Evolutionary conservation across 176 grass and related monocot species (phyloP), one percentile per base, ranked within the genome.

Genomic region (Eragrostis nindensis): DNA sequence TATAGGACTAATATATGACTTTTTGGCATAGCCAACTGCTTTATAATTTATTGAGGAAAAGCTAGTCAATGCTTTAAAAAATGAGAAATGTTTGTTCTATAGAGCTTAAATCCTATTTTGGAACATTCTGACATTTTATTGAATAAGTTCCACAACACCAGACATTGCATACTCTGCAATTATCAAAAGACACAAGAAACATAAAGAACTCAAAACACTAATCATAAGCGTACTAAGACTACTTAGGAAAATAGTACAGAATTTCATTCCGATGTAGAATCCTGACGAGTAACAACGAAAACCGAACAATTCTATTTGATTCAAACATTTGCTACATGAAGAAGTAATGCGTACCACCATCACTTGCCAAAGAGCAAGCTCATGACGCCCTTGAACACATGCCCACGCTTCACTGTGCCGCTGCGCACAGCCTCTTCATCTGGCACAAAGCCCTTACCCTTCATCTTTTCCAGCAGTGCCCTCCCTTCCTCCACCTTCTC

Each of bases 351-450:
- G 0, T 79, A 88, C 81, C 75, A 43, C 43, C 25, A 65, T 90
- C 48, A 93, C 74, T 93, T 95, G 55, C 83, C 86, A 76, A 98
- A 98, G 57, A 95, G 87, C 81, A 98, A 43, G 77, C 53, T 89
- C 76, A 95, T 93, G 49, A 98, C 25, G 49, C 43, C 75, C 18
- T 45, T 85, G 80, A 93, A 93, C 11, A 95, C 54, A 50, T 87
- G 90, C 22, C 95, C 90, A 5, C 95, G 88, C 84, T 98, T 98
- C 57, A 87, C 89, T 0, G 89, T 78, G 70, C 68, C 80, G 2
- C 68, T 74, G 25, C 92, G 91, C 68, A 95, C 88, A 0, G 82
- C 82, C 24, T 89, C 89, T 63, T 91, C 95, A 8, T 93, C 90
- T 2, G 84, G 83, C 19, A 13, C 11, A 36, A 98, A 93, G 5